Percentiles rank a stretch among this genome's conserved stretches.
Evolutionary conservation across 176 grass and related monocot genomes (phyloP).

Genomic region (Zoysia pacifica): DNA sequence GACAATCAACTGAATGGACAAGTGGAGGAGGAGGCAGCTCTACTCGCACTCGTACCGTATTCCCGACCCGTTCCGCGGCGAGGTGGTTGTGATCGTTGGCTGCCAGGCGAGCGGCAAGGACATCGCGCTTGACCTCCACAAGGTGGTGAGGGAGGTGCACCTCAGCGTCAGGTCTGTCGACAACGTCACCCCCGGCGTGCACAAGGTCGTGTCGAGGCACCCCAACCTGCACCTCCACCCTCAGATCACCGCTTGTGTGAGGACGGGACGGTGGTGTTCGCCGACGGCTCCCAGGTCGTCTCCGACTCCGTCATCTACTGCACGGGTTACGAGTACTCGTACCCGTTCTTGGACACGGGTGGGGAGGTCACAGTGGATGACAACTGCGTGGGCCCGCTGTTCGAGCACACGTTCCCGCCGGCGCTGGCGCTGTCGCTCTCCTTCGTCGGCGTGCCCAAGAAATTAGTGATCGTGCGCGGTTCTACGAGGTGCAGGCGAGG

Average conservation of each 20-base stretch:
- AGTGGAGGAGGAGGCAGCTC: conserved; percentile 40
- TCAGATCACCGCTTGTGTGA: conserved; percentile 1
- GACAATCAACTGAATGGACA: conserved; percentile 22
- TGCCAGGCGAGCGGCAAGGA: conserved; percentile 40
- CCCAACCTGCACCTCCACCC: conserved; percentile 29
- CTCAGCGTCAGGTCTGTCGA: conserved; percentile 28
- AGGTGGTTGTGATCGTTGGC: conserved; percentile 47
- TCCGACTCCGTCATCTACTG: conserved; percentile 50
- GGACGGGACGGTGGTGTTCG: conserved; percentile 39
- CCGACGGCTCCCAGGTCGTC: conserved; percentile 22
- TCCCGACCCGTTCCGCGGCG: conserved; percentile 13
- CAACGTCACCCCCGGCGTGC: background rate
- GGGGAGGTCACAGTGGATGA: no score
- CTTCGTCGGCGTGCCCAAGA: no score
- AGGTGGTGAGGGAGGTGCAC: conserved; percentile 39
- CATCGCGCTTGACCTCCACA: conserved; percentile 34
- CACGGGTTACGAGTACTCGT: conserved; percentile 38
- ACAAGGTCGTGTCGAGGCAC: background rate
- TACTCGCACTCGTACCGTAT: conserved; percentile 55
- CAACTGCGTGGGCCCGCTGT: no score
- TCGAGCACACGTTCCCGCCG: no score
- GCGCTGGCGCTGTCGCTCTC: no score
- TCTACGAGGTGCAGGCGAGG: no score
- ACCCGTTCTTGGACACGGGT: conserved; percentile 38
- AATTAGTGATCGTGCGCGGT: no score